Percentiles rank a stretch among this genome's conserved stretches.
Evolutionary conservation across 1,284 basidiomycete genomes (phyloP).

Genomic region (Cryptococcus amylolentus): DNA sequence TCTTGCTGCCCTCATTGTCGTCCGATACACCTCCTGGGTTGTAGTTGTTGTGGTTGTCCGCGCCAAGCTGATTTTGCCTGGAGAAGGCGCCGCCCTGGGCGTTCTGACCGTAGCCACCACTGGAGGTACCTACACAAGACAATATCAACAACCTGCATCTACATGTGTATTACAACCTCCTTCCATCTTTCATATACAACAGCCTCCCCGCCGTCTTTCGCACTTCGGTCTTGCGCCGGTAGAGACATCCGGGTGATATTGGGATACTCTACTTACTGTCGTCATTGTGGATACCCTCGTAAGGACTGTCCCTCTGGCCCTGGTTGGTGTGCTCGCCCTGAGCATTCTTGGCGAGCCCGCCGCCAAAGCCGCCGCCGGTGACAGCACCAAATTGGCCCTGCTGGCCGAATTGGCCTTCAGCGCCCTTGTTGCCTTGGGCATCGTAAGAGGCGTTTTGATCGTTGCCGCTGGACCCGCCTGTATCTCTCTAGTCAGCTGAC

Average conservation of each 20-base stretch:
- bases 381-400: slow-evolving; percentile 25
- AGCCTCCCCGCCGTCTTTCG: no score
- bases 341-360: slow-evolving; percentile 18
- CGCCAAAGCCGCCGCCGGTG: slow-evolving; percentile 17
- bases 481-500: background rate
- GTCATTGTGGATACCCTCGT: slow-evolving; percentile 22
- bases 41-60: slow-evolving; percentile 12
- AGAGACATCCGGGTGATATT: background rate
- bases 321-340: slow-evolving; percentile 12
- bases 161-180: slow-evolving; percentile 1
- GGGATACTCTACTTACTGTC: slow-evolving; percentile 6
- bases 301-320: slow-evolving; percentile 15
- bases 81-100: slow-evolving; percentile 37
- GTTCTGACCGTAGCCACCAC: slow-evolving; percentile 41
- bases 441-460: slow-evolving; percentile 6
- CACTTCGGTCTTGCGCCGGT: background rate
- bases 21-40: slow-evolving; percentile 13
- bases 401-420: slow-evolving; percentile 19
- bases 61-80: slow-evolving; percentile 30
- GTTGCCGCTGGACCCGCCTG: background rate
- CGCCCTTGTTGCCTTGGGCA: slow-evolving; percentile 18
- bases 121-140: slow-evolving; percentile 18
- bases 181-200: no score
- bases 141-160: background rate
- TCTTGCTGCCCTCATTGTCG: slow-evolving; percentile 24